Evolutionary conservation across 2,329 filamentous ascomycete species (phyloP), one percentile per base, ranked within the genome.

Genomic region (Rhexocercosporidium sp.): DNA sequence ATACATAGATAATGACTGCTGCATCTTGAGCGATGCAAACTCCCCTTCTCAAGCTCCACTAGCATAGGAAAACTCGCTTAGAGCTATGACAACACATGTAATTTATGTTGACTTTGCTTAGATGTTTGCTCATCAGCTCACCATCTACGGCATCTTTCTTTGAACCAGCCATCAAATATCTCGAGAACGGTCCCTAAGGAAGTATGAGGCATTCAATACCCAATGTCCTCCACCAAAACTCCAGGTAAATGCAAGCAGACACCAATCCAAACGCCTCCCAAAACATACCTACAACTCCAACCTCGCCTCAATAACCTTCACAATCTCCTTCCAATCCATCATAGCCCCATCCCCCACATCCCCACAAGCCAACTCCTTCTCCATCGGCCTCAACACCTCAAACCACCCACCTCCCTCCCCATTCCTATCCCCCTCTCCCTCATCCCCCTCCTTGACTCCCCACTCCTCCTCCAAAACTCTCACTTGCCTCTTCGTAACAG

Each of bases 311-410:
- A 94, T 85, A 1, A 86, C 81, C 11, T 77, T 77, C 11, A 96
- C 92, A 77, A 97, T 91, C 66, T 90, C 85, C 66, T 82, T 85
- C 92, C 92, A 97, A 62, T 92, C 88, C 76, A 86, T 87, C 94
- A 97, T 97, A 1, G 88, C 94, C 3, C 94, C 94, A 47, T 87
- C 85, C 0, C 94, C 94, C 2, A 90, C 85, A 79, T 97, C 94
- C 16, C 93, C 93, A 79, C 94, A 97, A 0, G 94, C 94, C 64
- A 97, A 81, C 14, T 84, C 83, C 82, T 97, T 97, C 73, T 90
- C 86, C 72, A 92, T 85, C 0, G 94, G 92, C 61, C 82, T 79
- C 69, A 96, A 76, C 20, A 97, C 87, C 74, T 92, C 89, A 71
- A 96, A 85, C 91, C 88, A 90, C 6, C 82, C 82, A 8, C 78